These are phyloP conservation scores for Vickermania ingenoplastis DNA, from an alignment of 208 protist genomes.

Conservation along the genomic window DNA sequence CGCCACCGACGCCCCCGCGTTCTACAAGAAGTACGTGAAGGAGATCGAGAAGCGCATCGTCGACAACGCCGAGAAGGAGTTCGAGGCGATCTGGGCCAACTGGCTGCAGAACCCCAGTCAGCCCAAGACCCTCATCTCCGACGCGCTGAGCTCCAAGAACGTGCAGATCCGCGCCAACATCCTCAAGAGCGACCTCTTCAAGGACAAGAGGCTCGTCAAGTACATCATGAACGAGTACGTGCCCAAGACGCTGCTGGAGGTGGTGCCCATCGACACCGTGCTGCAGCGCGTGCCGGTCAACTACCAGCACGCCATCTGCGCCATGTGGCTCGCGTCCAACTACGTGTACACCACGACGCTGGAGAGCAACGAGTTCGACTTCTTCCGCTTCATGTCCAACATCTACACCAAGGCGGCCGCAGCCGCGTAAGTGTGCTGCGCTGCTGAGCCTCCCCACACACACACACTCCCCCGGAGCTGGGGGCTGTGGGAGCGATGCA, in stretches of 20 bases:
- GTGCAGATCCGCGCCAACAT: slow-evolving; percentile 75
- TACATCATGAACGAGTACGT: slow-evolving; percentile 69
- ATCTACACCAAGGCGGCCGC: slow-evolving; percentile 24
- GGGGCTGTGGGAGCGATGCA: too few relatives aligned
- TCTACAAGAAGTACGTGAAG: slow-evolving; percentile 90
- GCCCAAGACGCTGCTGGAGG: slow-evolving; percentile 66
- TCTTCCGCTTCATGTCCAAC: slow-evolving; percentile 84
- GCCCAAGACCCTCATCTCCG: slow-evolving; percentile 65
- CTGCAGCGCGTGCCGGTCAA: slow-evolving; percentile 83
- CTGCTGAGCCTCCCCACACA: too few relatives aligned
- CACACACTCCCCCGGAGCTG: too few relatives aligned
- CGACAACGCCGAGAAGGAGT: slow-evolving; percentile 87
- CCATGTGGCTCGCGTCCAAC: slow-evolving; percentile 83
- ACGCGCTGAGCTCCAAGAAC: slow-evolving; percentile 84
- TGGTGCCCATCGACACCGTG: slow-evolving; percentile 77
- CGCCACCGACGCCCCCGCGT: slow-evolving; percentile 54
- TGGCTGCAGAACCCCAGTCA: slow-evolving; percentile 32
- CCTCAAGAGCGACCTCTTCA: slow-evolving; percentile 73
- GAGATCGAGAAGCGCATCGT: slow-evolving; percentile 81
- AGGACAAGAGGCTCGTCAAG: slow-evolving; percentile 62
- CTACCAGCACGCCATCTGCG: slow-evolving; percentile 92
- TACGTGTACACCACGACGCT: slow-evolving; percentile 91
- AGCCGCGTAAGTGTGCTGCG: too few relatives aligned
- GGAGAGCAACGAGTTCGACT: slow-evolving; percentile 82
- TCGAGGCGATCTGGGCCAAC: slow-evolving; percentile 86